Percentiles rank a stretch among this genome's conserved stretches.
These are phyloP conservation scores for Nannizzia gypsea DNA, from an alignment of 2,329 filamentous ascomycete species.

Conservation along the genomic window DNA sequence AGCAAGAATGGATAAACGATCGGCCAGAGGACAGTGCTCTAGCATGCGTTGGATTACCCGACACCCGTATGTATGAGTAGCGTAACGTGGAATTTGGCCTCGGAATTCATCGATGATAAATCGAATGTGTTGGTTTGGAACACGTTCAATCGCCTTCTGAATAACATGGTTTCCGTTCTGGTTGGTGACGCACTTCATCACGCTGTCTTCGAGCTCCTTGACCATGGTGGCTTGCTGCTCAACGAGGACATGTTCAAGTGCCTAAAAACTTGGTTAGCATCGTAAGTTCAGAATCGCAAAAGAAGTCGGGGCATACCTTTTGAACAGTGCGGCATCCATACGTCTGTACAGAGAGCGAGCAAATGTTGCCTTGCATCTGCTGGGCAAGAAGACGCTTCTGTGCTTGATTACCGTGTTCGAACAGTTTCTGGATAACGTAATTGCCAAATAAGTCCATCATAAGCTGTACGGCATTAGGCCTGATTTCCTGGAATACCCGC, in stretches of 20 bases:
- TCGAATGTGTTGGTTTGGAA: slow-evolving; percentile 64
- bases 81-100: slow-evolving; percentile 60
- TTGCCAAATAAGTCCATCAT: slow-evolving; percentile 98
- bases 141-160: slow-evolving; percentile 78
- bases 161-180: slow-evolving; percentile 95
- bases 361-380: slow-evolving; percentile 76
- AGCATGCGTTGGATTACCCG: slow-evolving; percentile 87
- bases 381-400: slow-evolving; percentile 81
- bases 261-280: slow-evolving; percentile 38
- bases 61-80: slow-evolving; percentile 75
- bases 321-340: slow-evolving; percentile 95
- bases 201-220: slow-evolving; percentile 65
- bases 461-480: slow-evolving; percentile 69
- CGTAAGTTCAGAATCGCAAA: slow-evolving; percentile 9
- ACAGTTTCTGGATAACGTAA: slow-evolving; percentile 96
- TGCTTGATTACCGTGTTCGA: slow-evolving; percentile 85
- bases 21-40: slow-evolving; percentile 62
- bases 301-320: slow-evolving; percentile 50
- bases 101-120: slow-evolving; percentile 76
- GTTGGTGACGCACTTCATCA: slow-evolving; percentile 68
- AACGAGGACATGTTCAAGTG: slow-evolving; percentile 78
- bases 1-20: slow-evolving; percentile 59
- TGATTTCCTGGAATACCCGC: slow-evolving; percentile 75
- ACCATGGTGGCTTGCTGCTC: slow-evolving; percentile 80
- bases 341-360: slow-evolving; percentile 70